Evolutionary conservation across 495 filamentous ascomycete species (phyloP), one percentile per base, ranked within the genome.

Genomic region (Poronia punctata): DNA sequence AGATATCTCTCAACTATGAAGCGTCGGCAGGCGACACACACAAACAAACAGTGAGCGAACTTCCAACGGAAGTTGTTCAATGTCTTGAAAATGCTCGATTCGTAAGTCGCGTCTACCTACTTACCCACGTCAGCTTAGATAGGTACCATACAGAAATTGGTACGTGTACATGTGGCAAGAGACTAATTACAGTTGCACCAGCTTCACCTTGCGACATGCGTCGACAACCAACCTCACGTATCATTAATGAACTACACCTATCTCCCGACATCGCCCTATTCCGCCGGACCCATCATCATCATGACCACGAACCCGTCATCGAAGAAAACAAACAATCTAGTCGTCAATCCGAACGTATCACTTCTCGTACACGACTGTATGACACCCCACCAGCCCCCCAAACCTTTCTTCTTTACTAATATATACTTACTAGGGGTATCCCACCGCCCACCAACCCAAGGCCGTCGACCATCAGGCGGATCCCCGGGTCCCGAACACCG

Each of bases 191-290:
- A n/a, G n/a, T n/a, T n/a, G n/a, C n/a, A n/a, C n/a, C n/a, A 95
- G 88, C 88, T 98, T 43, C 93, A 98, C 61, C 81, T 98, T 21
- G 89, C 92, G 48, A 98, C 92, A 41, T 89, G 81, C 62, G 76
- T 75, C 59, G 72, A 78, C 52, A 79, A 90, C 59, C 75, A 76
- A 52, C 92, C 92, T 11, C 92, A 98, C 66, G 84, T 97, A 58
- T 90, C 86, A 18, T 79, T 98, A 49, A 98, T 98, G 92, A 95
- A 94, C 67, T 98, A 96, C 70, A 96, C 92, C 54, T 98, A 95
- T 68, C 84, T 98, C 38, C 83, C 89, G 12, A 78, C 75, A 0
- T 85, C 86, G 5, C 86, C 88, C 12, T 89, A 79, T 65, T 74
- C 78, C 23, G 53, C 74, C 22, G 66, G 72, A 38, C 87, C 85